Evolutionary conservation across 495 filamentous ascomycete genomes (phyloP).

Genomic region (Xylaria curta): DNA sequence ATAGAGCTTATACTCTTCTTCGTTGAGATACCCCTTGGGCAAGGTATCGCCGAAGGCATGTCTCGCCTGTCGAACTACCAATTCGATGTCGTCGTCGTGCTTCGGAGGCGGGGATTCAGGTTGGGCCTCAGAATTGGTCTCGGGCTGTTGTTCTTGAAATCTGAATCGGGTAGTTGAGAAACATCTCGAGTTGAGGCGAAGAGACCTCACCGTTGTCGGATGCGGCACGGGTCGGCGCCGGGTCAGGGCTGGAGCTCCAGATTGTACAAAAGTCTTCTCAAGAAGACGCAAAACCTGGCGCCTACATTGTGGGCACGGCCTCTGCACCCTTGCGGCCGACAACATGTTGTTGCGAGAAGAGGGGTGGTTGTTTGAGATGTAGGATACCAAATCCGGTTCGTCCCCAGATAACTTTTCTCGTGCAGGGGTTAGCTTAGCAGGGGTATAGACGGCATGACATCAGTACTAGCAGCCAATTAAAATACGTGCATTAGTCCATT

Average conservation of each 20-base stretch:
- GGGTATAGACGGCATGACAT: neutral
- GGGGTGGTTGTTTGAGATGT: neutral
- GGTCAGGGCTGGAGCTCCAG: constrained; percentile 24
- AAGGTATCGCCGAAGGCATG: constrained; percentile 78
- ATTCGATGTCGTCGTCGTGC: constrained; percentile 59
- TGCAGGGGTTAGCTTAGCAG: neutral
- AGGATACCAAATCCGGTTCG: neutral
- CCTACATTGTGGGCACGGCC: constrained; percentile 58
- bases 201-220: constrained; percentile 27
- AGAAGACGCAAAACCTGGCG: constrained; percentile 53
- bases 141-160: constrained; percentile 33
- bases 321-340: constrained; percentile 51
- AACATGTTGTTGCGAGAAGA: constrained; percentile 45
- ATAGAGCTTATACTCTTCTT: constrained; percentile 76
- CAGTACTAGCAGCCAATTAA: neutral
- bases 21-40: constrained; percentile 73
- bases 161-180: constrained; percentile 47
- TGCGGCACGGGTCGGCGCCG: constrained; percentile 12
- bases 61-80: constrained; percentile 70
- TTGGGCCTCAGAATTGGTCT: neutral
- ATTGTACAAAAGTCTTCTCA: constrained; percentile 44
- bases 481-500: neutral
- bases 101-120: constrained; percentile 19
- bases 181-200: constrained; percentile 35
- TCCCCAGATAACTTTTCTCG: neutral